Evolutionary conservation across 495 filamentous ascomycete species (phyloP).

Genomic region (Aspergillus kassunensis): DNA sequence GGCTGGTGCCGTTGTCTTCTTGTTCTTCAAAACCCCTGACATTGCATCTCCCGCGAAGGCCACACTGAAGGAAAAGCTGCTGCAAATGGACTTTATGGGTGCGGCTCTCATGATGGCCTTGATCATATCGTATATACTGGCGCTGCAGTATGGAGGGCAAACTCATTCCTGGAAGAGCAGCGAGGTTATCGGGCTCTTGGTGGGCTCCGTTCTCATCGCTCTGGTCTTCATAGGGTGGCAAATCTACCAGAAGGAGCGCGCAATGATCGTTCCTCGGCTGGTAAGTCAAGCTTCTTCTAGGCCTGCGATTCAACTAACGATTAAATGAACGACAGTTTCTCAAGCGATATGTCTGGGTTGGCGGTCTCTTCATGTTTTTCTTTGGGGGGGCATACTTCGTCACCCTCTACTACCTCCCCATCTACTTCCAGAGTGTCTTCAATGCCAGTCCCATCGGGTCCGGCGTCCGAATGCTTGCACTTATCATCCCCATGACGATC

Average conservation of each 20-base stretch:
- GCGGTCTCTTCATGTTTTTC: constrained; percentile 22
- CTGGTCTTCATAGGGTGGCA: not conserved
- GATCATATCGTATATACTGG: constrained; percentile 32
- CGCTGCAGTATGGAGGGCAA: constrained; percentile 38
- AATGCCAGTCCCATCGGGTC: constrained; percentile 57
- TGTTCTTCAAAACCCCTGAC: constrained; percentile 41
- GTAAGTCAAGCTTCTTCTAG: no score
- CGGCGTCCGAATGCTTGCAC: constrained; percentile 49
- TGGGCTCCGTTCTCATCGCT: not conserved
- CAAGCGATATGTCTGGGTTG: constrained; percentile 40
- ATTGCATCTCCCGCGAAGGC: no score
- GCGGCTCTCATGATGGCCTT: constrained; percentile 24
- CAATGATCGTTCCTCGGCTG: not conserved
- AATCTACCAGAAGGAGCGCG: not conserved
- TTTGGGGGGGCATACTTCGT: constrained; percentile 30
- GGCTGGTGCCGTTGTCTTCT: constrained; percentile 47
- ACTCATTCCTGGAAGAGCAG: constrained; percentile 16
- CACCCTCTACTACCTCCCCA: constrained; percentile 34
- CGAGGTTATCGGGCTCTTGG: not conserved
- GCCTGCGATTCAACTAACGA: no score
- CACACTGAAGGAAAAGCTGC: constrained; percentile 25
- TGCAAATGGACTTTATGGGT: constrained; percentile 28
- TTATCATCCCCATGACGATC: no score
- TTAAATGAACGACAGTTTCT: no score
- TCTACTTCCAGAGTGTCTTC: constrained; percentile 56